Base-by-base conservation (phyloP, 1,139 yeast species). In the Saccharomyces hybrid region DNA sequence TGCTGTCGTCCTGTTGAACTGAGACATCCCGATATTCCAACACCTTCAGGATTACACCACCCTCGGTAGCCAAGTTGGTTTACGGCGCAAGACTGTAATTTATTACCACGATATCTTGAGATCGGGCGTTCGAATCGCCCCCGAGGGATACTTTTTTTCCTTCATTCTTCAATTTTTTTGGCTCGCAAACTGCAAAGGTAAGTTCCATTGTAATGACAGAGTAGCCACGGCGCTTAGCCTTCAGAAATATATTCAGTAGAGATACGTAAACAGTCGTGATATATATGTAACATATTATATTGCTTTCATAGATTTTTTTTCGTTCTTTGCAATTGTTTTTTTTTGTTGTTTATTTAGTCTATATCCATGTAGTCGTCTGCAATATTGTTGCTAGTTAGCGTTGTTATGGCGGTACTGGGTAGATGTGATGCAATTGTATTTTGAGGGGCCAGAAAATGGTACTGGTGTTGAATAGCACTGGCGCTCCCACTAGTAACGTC, bases 91-190 rank as follows among this genome's bases (percentile, higher is more conserved):
- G 57, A 55, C 57, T 55, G 57, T 55, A 55, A 55, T 55, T 32
- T 50, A 42, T 48, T 48, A 48, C 31, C 48, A 55, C 49, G 55
- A 50, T 52, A 54, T 54, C 56, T 54, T 54, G 56, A 54, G 51
- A 54, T 54, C 56, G 56, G 56, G 56, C 52, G 56, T 54, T 54
- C 56, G 56, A 54, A 49, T 54, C 56, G 52, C 56, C 56, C 56
- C 56, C 56, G 47, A 50, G 56, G 49, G 56, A 54, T 25, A 9
- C 30, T 49, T 54, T 46, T 54, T 51, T 20, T 20, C 23, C 23
- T 20, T 20, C 23, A 20, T 20, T 20, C 23, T 20, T 20, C 23
- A 20, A 34, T 20, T 20, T 20, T 20, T 20, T 20, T 20, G 23
- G 23, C 23, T 20, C 23, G 23, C 23, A 20, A 20, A 20, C 23